These are phyloP conservation scores for Endocalyx cinctus DNA, from an alignment of 2,329 filamentous ascomycete genomes.

Conservation along the genomic window DNA sequence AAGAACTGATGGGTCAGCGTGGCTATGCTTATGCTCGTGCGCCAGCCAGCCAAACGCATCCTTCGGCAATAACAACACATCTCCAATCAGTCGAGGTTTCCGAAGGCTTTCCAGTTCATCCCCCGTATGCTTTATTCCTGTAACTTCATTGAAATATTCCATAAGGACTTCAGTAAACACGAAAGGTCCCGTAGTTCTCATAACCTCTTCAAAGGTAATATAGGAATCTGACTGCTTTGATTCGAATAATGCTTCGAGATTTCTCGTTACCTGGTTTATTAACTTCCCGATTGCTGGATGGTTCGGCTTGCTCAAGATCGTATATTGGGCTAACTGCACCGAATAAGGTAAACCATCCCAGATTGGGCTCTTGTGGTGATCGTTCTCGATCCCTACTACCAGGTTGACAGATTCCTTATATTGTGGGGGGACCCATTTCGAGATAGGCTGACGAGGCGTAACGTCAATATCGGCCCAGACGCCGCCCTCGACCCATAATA, in stretches of 20 bases:
- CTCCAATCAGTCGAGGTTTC: conserved; percentile 26
- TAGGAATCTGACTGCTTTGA: conserved; percentile 9
- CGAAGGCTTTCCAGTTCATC: conserved; percentile 24
- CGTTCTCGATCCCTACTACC: conserved; percentile 68
- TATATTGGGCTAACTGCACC: conserved; percentile 73
- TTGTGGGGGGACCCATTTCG: conserved; percentile 60
- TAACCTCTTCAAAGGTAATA: conserved; percentile 26
- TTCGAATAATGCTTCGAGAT: conserved; percentile 16
- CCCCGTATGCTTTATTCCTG: conserved; percentile 20
- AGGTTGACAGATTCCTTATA: conserved; percentile 61
- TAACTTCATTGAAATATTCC: conserved; percentile 23
- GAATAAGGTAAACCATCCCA: conserved; percentile 61
- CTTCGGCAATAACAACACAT: conserved; percentile 28
- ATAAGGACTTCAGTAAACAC: conserved; percentile 28
- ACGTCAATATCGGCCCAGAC: conserved; percentile 69
- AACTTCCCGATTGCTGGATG: conserved; percentile 64
- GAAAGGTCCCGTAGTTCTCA: conserved; percentile 26
- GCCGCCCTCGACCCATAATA: conserved; percentile 63
- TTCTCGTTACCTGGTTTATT: conserved; percentile 56
- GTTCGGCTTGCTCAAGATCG: conserved; percentile 67
- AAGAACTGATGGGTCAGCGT: conserved; percentile 9
- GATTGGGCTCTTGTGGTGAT: conserved; percentile 34
- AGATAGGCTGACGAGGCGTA: conserved; percentile 57
- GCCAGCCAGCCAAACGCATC: conserved; percentile 18
- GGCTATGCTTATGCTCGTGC: conserved; percentile 9